Percentiles rank a stretch among this genome's conserved stretches.
Conservation (phyloP, 148 eudicot species). For the Heliosperma pusillum region DNA sequence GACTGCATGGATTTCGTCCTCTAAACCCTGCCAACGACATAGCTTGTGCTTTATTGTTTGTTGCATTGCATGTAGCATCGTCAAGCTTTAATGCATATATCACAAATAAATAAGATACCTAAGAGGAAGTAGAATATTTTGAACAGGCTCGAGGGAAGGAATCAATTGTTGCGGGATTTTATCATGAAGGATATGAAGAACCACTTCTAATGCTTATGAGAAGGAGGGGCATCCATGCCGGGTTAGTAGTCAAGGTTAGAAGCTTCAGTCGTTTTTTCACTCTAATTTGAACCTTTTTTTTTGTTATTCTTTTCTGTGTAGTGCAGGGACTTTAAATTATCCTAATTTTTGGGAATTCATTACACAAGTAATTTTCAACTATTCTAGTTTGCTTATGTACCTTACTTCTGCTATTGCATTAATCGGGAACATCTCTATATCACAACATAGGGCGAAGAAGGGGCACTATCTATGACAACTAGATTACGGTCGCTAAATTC, state of each 20-base stretch:
- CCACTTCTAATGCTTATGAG: conserved; percentile 96
- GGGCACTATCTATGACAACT: conserved; percentile 98
- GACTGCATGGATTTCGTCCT: neutral
- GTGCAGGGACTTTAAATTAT: neutral
- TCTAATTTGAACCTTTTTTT: neutral
- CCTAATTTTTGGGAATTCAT: neutral
- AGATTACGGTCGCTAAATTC: conserved; percentile 56
- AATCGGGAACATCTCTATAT: neutral
- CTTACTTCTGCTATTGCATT: neutral
- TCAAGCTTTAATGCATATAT: neutral
- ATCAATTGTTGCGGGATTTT: conserved; percentile 90
- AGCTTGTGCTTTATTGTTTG: neutral
- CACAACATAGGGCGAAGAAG: conserved; percentile 84
- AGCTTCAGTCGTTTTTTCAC: neutral
- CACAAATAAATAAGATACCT: neutral
- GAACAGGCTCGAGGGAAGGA: conserved; percentile 81
- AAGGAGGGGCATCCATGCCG: conserved; percentile 88
- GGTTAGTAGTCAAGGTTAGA: conserved; percentile 86
- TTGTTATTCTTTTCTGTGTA: neutral
- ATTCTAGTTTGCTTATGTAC: neutral
- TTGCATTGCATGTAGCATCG: neutral
- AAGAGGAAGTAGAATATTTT: conserved; percentile 6
- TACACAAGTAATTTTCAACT: neutral
- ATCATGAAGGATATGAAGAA: conserved; percentile 97
- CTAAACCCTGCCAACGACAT: neutral